Percentiles rank a stretch among this genome's conserved stretches.
Evolutionary conservation across 495 filamentous ascomycete species (phyloP).

Genomic region (Xylaria palmicola): DNA sequence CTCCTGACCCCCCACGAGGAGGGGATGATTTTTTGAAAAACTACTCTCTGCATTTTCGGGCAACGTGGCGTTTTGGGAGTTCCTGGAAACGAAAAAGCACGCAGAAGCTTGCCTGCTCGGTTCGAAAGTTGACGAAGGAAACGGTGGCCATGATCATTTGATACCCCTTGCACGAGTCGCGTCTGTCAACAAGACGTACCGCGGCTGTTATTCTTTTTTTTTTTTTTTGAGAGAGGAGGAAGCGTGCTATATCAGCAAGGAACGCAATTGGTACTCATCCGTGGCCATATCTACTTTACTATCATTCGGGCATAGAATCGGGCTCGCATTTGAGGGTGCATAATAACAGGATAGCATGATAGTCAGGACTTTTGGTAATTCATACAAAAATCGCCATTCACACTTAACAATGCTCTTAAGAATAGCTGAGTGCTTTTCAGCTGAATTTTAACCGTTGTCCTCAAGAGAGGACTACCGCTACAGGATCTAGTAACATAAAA

Average conservation of each 20-base stretch:
- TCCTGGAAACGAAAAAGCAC: background rate
- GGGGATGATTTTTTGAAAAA: background rate
- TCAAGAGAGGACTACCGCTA: no score
- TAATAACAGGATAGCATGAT: background rate
- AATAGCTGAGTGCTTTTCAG: no score
- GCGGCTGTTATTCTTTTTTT: background rate
- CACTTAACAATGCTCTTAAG: no score
- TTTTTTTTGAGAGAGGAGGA: background rate
- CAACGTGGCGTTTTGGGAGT: constrained; percentile 6
- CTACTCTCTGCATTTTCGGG: background rate
- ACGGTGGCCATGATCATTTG: constrained; percentile 1
- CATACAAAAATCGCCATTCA: background rate
- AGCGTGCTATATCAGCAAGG: background rate
- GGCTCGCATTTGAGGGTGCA: constrained; percentile 3
- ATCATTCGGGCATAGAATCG: constrained; percentile 8
- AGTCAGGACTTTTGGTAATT: no score
- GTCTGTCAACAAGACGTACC: background rate
- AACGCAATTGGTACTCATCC: background rate
- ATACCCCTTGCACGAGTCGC: constrained; percentile 11
- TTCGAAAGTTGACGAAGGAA: background rate
- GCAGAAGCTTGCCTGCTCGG: constrained; percentile 6
- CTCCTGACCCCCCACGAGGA: no score
- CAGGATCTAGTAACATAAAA: no score
- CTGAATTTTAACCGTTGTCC: no score
- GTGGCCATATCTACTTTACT: background rate